Base-by-base conservation (phyloP, 1,284 basidiomycete genomes). In the Ustilago sp. region DNA sequence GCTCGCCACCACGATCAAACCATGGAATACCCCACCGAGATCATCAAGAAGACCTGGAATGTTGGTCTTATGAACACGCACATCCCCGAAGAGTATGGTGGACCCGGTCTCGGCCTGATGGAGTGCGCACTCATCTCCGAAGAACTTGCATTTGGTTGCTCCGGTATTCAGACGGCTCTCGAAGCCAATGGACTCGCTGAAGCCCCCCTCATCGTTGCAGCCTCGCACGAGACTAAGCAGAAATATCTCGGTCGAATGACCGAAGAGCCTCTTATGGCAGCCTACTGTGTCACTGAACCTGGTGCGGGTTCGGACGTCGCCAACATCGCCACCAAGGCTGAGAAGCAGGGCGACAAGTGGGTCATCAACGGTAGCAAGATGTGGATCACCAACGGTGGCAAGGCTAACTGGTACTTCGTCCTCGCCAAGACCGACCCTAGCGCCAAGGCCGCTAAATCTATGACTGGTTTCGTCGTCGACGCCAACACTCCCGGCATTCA, bases 161-260 rank as follows among this genome's bases (percentile, higher is more conserved):
- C 89, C 0, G 89, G 89, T 36, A 88, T 90, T 17, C 88, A 89
- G 63, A 90, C 89, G 1, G 86, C 87, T 1, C 85, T 87, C 56
- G 87, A 87, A 66, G 87, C 85, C 53, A 89, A 89, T 75, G 89
- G 89, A 7, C 83, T 90, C 1, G 89, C 89, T 0, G 88, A 89
- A 69, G 88, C 89, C 0, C 89, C 89, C 0, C 64, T 89, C 12
- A 87, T 89, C 41, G 87, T 89, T 9, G 88, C 88, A 0, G 89
- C 87, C 1, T 88, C 85, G 23, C 87, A 89, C 59, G 87, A 87
- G 69, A 86, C 86, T 52, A 90, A 89, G 84, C 75, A 77, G 61
- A 89, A 89, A 84, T 89, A 89, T 80, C 85, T 90, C n/a, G 88
- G 89, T 0, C 84, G 89, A n/a, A 88, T 89, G 87, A 88, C 88